A percentile compares a stretch with the other conserved stretches of the same genome.
These are phyloP conservation scores for Solanum peruvianum DNA, from an alignment of 257 asterid genomes.

Conservation along the genomic window DNA sequence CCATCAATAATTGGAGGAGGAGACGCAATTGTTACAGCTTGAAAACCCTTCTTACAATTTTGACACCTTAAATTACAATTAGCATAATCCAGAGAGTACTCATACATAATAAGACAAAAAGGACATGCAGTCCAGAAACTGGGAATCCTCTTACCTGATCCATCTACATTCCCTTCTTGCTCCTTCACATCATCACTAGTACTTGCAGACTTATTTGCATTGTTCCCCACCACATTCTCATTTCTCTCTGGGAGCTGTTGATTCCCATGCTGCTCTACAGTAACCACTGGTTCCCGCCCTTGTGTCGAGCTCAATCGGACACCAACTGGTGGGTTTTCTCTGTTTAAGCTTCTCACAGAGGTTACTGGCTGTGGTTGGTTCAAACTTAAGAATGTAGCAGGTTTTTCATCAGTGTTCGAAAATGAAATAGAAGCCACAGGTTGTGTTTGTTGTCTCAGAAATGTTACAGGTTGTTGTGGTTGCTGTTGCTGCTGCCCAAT, in stretches of 20 bases:
- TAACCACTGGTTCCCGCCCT: slow-evolving; percentile 1
- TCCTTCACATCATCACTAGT: not conserved
- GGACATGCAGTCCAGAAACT: slow-evolving; percentile 78
- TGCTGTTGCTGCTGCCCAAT: not conserved
- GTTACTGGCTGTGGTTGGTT: slow-evolving; percentile 8
- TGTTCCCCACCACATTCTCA: slow-evolving; percentile 7
- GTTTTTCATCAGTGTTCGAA: slow-evolving; percentile 6
- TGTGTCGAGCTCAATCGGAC: not conserved
- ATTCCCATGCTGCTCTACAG: slow-evolving; percentile 6
- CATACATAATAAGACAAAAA: slow-evolving; percentile 71
- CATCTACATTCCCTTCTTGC: slow-evolving; percentile 21
- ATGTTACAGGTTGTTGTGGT: not conserved
- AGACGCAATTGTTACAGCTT: slow-evolving; percentile 50
- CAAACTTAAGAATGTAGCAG: slow-evolving; percentile 11
- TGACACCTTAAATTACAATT: slow-evolving; percentile 66
- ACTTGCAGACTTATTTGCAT: slow-evolving; percentile 18
- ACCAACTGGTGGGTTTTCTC: not conserved
- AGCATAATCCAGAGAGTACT: slow-evolving; percentile 49
- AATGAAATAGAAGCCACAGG: not conserved
- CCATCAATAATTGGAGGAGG: slow-evolving; percentile 67
- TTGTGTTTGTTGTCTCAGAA: slow-evolving; percentile 1
- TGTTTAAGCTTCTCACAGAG: slow-evolving; percentile 16
- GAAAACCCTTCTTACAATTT: slow-evolving; percentile 72
- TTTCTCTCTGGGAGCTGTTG: not conserved
- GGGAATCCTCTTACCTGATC: slow-evolving; percentile 1